A percentile compares a stretch with the other conserved stretches of the same genome.
Conservation (phyloP, 192 early-diverging fungal genomes). For the Spizellomyces sp. region DNA sequence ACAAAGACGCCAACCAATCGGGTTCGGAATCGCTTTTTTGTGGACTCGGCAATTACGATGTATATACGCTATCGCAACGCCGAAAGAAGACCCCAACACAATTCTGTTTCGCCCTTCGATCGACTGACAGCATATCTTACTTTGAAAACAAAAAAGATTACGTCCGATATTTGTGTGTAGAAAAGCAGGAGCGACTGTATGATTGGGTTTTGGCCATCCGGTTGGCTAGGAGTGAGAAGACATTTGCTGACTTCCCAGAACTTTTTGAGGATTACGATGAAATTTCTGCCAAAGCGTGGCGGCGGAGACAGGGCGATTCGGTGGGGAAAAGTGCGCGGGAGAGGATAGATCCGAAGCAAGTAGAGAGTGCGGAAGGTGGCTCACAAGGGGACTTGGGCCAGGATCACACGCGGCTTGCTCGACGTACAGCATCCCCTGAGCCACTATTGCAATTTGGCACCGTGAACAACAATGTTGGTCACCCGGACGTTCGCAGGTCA, state of each 20-base stretch:
- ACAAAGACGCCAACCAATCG: constrained; percentile 57
- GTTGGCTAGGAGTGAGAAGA: constrained; percentile 58
- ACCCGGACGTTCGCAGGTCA: too few species aligned
- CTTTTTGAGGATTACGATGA: constrained; percentile 44
- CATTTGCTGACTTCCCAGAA: constrained; percentile 46
- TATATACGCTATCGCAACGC: constrained; percentile 73
- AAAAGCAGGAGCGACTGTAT: constrained; percentile 62
- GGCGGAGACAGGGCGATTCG: constrained; percentile 14
- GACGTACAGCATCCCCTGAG: too few species aligned
- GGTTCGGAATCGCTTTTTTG: constrained; percentile 43
- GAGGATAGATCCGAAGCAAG: too few species aligned
- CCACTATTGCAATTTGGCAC: too few species aligned
- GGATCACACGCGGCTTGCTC: too few species aligned
- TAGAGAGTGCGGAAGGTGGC: too few species aligned
- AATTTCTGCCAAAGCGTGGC: constrained; percentile 26
- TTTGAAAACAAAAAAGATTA: constrained; percentile 89
- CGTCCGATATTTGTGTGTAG: constrained; percentile 70
- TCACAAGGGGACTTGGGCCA: too few species aligned
- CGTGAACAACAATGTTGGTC: too few species aligned
- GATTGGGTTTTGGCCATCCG: constrained; percentile 77
- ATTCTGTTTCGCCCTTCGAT: constrained; percentile 84
- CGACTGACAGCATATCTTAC: constrained; percentile 71
- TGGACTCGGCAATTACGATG: constrained; percentile 74
- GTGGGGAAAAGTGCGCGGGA: too few species aligned
- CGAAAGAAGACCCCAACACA: constrained; percentile 72